phyloP scores from a whole-genome alignment of 495 filamentous ascomycete species.

The Aspergillus mulundensis region DNA sequence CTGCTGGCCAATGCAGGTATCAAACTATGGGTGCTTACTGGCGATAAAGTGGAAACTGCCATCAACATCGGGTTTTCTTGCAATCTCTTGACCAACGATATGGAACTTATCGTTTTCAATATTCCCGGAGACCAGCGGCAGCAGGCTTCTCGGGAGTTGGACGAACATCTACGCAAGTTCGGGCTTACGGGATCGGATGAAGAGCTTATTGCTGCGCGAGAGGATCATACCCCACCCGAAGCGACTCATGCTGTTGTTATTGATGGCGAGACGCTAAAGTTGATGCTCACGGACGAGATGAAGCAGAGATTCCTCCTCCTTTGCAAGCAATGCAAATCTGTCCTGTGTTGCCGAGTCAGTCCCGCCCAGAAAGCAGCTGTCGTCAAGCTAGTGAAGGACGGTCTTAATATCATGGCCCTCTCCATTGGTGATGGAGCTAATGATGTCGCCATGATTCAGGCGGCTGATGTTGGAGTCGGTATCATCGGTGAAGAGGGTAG shows the following conservation, averaged over 20 bases:
- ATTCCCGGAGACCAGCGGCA: conserved; percentile 67
- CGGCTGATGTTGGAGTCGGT: conserved; percentile 96
- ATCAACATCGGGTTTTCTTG: conserved; percentile 99
- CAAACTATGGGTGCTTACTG: conserved; percentile 99
- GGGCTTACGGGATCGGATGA: conserved; percentile 80
- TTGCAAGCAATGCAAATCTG: conserved; percentile 96
- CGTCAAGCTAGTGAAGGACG: conserved; percentile 88
- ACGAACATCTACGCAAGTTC: conserved; percentile 69
- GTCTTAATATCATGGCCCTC: conserved; percentile 94
- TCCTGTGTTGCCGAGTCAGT: conserved; percentile 96
- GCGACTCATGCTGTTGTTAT: conserved; percentile 96
- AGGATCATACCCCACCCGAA: conserved; percentile 77
- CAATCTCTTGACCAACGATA: conserved; percentile 93
- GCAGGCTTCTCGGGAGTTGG: conserved; percentile 63
- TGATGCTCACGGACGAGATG: conserved; percentile 76
- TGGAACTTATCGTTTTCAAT: conserved; percentile 94
- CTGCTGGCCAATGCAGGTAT: conserved; percentile 91
- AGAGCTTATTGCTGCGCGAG: conserved; percentile 72
- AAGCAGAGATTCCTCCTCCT: conserved; percentile 90
- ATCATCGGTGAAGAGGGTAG: conserved; percentile 97
- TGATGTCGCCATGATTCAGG: conserved; percentile 99
- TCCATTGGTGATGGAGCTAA: conserved; percentile 97
- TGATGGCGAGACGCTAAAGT: conserved; percentile 88
- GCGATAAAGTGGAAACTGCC: conserved; percentile 98
- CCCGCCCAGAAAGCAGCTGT: conserved; percentile 98